phyloP scores from a whole-genome alignment of 176 grass and related monocot species.

The Cenchrus fungigraminus region DNA sequence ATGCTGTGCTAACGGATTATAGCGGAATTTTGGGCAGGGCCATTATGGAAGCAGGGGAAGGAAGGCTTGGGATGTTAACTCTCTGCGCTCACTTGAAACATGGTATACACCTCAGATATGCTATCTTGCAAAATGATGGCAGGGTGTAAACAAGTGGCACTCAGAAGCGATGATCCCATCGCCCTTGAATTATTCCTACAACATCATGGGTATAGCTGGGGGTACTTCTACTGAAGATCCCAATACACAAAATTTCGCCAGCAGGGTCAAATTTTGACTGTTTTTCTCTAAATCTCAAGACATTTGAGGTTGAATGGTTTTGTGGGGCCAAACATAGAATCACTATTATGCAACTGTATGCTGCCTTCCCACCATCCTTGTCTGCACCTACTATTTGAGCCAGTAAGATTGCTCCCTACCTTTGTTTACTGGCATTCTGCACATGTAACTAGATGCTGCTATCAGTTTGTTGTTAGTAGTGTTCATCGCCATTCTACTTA shows the following conservation, averaged over 20 bases:
- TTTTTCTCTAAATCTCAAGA: neutral
- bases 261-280: neutral
- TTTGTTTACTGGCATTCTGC: too few relatives aligned
- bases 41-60: slow-evolving; percentile 19
- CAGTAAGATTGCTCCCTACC: too few relatives aligned
- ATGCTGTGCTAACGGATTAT: too few relatives aligned
- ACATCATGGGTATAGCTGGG: slow-evolving; percentile 19
- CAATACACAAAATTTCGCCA: neutral
- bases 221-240: slow-evolving; percentile 20
- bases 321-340: neutral
- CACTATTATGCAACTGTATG: too few relatives aligned
- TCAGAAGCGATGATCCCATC: neutral
- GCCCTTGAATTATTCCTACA: neutral
- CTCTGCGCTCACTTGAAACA: neutral
- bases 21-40: neutral
- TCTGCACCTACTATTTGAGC: too few relatives aligned
- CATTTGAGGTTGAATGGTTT: neutral
- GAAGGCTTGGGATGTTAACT: slow-evolving; percentile 23
- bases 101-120: neutral
- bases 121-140: neutral
- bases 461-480: too few relatives aligned
- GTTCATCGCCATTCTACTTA: too few relatives aligned
- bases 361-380: too few relatives aligned
- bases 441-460: too few relatives aligned
- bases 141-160: neutral